phyloP scores from a whole-genome alignment of 106 monocot species.

The Dendrobium huoshanense region DNA sequence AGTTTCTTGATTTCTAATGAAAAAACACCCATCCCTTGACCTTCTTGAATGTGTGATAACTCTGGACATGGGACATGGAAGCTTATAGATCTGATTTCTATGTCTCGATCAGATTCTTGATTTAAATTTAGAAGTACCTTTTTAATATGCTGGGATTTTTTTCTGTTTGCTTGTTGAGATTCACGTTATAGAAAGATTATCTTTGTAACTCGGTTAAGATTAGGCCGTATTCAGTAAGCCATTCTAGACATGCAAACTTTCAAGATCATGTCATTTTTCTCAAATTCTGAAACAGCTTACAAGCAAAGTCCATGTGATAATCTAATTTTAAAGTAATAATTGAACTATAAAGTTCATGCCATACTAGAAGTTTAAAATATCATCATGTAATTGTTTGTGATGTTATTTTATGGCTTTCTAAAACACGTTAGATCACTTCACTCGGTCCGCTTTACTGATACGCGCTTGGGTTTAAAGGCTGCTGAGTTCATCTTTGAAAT shows the following conservation, averaged over 20 bases:
- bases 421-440: slow-evolving; percentile 32
- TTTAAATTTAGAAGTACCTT: background rate
- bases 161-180: background rate
- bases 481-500: slow-evolving; percentile 49
- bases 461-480: slow-evolving; percentile 36
- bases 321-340: slow-evolving; percentile 5
- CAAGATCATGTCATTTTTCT: background rate
- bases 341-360: background rate
- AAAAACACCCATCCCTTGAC: too few relatives aligned
- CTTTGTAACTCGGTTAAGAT: too few relatives aligned
- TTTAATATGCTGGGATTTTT: background rate
- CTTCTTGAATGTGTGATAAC: too few relatives aligned
- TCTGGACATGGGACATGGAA: background rate
- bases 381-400: background rate
- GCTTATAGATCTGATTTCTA: background rate
- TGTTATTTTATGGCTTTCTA: background rate
- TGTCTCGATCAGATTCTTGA: background rate
- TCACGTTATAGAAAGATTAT: too few relatives aligned
- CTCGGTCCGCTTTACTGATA: slow-evolving; percentile 36
- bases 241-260: background rate
- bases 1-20: too few relatives aligned
- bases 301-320: background rate
- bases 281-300: background rate
- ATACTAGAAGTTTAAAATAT: background rate
- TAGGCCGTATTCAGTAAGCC: too few relatives aligned